Evolutionary conservation across 768 basidiomycete species (phyloP).

Genomic region (Lactarius hatsudake): DNA sequence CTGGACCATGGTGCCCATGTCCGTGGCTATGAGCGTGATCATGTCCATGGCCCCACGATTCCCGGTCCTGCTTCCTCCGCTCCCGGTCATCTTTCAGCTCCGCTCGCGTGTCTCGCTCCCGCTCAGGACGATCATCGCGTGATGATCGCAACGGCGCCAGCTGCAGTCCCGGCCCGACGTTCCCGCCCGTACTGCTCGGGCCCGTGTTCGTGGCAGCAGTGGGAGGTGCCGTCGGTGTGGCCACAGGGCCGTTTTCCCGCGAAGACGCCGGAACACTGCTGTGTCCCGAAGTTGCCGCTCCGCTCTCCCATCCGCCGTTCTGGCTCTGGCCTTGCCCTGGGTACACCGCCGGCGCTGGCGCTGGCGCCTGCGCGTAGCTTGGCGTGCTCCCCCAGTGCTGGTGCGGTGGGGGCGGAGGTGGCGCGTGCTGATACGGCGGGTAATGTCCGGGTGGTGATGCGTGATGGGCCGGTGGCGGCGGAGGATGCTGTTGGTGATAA

Average conservation of each 20-base stretch:
- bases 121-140: conserved; percentile 12
- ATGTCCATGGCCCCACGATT: conserved; percentile 5
- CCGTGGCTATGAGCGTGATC: conserved; percentile 2
- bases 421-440: conserved; percentile 15
- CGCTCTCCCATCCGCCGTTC: conserved; percentile 13
- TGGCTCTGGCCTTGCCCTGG: conserved; percentile 6
- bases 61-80: conserved; percentile 17
- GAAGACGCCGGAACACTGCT: neutral
- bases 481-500: conserved; percentile 16
- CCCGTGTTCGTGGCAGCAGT: neutral
- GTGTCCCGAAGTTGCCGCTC: conserved; percentile 11
- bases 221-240: neutral
- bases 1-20: neutral
- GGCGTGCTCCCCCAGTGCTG: conserved; percentile 7
- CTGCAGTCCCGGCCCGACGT: conserved; percentile 18
- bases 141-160: conserved; percentile 19
- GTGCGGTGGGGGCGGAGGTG: conserved; percentile 21
- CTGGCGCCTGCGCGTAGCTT: conserved; percentile 11
- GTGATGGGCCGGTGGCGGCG: conserved; percentile 20
- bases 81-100: conserved; percentile 24
- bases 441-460: conserved; percentile 19
- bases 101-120: conserved; percentile 12
- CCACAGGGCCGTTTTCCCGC: conserved; percentile 8
- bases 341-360: conserved; percentile 16
- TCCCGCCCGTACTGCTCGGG: neutral